Percentiles rank a stretch among this genome's conserved stretches.
These are phyloP conservation scores for Crepidotus variabilis DNA, from an alignment of 768 basidiomycete species.

Conservation along the genomic window DNA sequence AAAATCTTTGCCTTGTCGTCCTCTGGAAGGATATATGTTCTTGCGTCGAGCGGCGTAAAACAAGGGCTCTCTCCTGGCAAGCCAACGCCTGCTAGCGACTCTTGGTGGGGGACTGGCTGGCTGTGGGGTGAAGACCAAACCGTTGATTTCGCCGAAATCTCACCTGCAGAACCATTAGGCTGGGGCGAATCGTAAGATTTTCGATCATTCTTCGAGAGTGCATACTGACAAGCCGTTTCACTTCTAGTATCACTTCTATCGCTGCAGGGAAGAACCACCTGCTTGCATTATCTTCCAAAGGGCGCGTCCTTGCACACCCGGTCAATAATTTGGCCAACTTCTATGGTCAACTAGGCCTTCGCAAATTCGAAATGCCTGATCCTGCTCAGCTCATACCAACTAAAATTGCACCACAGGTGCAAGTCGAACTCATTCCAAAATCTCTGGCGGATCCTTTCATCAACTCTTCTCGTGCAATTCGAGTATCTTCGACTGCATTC, in stretches of 20 bases:
- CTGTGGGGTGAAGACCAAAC: conserved; percentile 48
- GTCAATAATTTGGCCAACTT: conserved; percentile 71
- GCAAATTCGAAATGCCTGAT: conserved; percentile 51
- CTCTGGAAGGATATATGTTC: conserved; percentile 69
- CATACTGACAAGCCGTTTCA: not conserved
- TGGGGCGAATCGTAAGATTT: conserved; percentile 63
- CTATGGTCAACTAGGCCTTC: conserved; percentile 81
- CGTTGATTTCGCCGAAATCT: conserved; percentile 59
- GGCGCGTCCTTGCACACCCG: conserved; percentile 78
- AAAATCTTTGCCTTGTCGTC: conserved; percentile 77
- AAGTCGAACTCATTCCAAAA: conserved; percentile 56
- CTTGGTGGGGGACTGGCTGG: conserved; percentile 65
- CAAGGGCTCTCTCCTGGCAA: conserved; percentile 39
- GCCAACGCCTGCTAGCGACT: conserved; percentile 39
- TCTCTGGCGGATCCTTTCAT: conserved; percentile 47
- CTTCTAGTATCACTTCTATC: conserved; percentile 63
- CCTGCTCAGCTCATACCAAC: conserved; percentile 22
- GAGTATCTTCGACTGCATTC: conserved; percentile 22
- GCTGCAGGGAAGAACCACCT: conserved; percentile 70
- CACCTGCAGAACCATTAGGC: conserved; percentile 47
- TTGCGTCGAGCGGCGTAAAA: conserved; percentile 48
- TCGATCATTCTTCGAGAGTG: not conserved
- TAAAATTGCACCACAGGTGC: conserved; percentile 28
- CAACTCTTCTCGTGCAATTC: conserved; percentile 39
- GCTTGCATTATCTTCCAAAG: conserved; percentile 66